A percentile compares a stretch with the other conserved stretches of the same genome.
Evolutionary conservation across 1,139 yeast species (phyloP).

Genomic region (Candida neerlandica): DNA sequence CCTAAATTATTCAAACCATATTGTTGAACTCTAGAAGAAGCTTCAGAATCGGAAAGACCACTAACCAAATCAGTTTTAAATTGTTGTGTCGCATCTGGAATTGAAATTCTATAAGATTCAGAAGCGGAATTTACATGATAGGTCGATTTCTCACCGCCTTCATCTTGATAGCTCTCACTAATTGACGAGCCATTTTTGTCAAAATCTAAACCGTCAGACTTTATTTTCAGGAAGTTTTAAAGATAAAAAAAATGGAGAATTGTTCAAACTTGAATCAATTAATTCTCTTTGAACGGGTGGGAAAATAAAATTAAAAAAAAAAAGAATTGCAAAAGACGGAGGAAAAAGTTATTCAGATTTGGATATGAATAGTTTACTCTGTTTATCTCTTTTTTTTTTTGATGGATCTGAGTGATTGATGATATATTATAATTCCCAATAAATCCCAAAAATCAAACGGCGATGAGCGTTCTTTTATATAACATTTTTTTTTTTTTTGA

Average conservation of each 20-base stretch:
- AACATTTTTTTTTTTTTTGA: too few species aligned
- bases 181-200: conserved; percentile 11
- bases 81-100: conserved; percentile 34
- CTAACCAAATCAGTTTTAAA: conserved; percentile 40
- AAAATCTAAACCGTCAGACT: conserved; percentile 5
- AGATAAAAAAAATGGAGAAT: not conserved
- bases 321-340: not conserved
- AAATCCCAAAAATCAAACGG: too few species aligned
- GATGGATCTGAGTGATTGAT: too few species aligned
- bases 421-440: too few species aligned
- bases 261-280: not conserved
- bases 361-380: too few species aligned
- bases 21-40: conserved; percentile 40
- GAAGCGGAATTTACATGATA: not conserved
- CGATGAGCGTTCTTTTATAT: too few species aligned
- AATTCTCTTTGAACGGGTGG: not conserved
- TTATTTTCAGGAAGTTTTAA: conserved; percentile 9
- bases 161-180: conserved; percentile 11
- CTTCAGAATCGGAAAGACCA: conserved; percentile 35
- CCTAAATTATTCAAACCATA: conserved; percentile 70
- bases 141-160: conserved; percentile 13
- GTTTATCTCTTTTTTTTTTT: too few species aligned
- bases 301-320: not conserved
- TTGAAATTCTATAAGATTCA: conserved; percentile 29
- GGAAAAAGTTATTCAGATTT: too few species aligned